Conservation (phyloP, 1,284 basidiomycete species). For the Leccinum angustisporum region DNA sequence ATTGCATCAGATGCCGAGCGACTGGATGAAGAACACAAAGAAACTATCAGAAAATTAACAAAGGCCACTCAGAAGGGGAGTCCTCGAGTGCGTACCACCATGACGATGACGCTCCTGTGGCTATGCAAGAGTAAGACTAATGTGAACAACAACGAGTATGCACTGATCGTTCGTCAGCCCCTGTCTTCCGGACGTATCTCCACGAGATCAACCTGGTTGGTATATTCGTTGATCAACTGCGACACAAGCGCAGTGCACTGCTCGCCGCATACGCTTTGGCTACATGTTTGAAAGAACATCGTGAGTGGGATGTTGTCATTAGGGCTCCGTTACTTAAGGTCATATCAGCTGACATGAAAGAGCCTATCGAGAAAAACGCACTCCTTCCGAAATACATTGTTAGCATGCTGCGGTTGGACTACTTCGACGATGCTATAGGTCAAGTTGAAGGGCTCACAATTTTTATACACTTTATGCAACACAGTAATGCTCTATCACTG, state of each 20-base stretch:
- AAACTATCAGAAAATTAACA: slow-evolving; percentile 13
- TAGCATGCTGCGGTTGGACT: slow-evolving; percentile 14
- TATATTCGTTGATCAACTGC: slow-evolving; percentile 14
- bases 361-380: not conserved
- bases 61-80: slow-evolving; percentile 1
- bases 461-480: slow-evolving; percentile 12
- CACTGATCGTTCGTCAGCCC: slow-evolving; percentile 6
- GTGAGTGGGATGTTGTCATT: slow-evolving; percentile 5
- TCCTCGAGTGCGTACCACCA: slow-evolving; percentile 17
- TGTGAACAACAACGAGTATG: not conserved
- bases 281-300: slow-evolving; percentile 13
- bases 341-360: slow-evolving; percentile 19
- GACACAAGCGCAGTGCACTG: slow-evolving; percentile 8
- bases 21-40: slow-evolving; percentile 3
- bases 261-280: slow-evolving; percentile 20
- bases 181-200: slow-evolving; percentile 4
- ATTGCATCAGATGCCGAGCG: slow-evolving; percentile 6
- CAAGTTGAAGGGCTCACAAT: slow-evolving; percentile 13
- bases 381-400: slow-evolving; percentile 12
- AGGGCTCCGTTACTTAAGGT: not conserved
- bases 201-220: not conserved
- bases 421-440: slow-evolving; percentile 18
- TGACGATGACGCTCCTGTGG: slow-evolving; percentile 23
- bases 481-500: slow-evolving; percentile 10
- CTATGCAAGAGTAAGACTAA: slow-evolving; percentile 14